Conservation (phyloP, 768 basidiomycete species). For the Hortiboletus campestris region DNA sequence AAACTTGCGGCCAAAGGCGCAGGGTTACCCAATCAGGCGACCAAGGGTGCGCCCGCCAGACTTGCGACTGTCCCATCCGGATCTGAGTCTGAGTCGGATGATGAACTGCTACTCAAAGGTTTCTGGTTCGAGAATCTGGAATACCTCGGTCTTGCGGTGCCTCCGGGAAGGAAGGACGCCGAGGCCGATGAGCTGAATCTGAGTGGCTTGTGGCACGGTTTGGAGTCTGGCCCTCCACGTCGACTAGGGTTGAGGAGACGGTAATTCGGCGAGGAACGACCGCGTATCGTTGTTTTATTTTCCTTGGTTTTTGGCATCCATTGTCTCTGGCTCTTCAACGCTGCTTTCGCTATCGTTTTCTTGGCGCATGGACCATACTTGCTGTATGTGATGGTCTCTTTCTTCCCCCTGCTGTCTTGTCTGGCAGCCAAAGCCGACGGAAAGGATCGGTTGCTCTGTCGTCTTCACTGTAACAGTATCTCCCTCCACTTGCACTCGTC, state of each 20-base stretch:
- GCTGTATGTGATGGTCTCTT: not conserved
- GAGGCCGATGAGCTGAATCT: slow-evolving; percentile 33
- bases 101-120: slow-evolving; percentile 22
- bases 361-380: slow-evolving; percentile 3
- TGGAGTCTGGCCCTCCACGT: slow-evolving; percentile 6
- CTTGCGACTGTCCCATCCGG: slow-evolving; percentile 1
- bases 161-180: not conserved
- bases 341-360: slow-evolving; percentile 5
- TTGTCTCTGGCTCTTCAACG: not conserved
- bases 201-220: slow-evolving; percentile 8
- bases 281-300: not conserved
- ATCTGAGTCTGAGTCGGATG: slow-evolving; percentile 22
- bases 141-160: slow-evolving; percentile 19
- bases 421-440: not conserved
- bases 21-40: not conserved
- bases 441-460: not conserved
- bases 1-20: slow-evolving; percentile 14
- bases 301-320: not conserved
- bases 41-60: not conserved
- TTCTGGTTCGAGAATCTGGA: slow-evolving; percentile 22
- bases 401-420: not conserved
- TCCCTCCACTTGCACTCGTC: not conserved
- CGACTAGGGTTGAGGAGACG: slow-evolving; percentile 9
- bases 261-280: not conserved
- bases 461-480: slow-evolving; percentile 2